These are phyloP conservation scores for Panicum hallii DNA, from an alignment of 202 grass and related monocot genomes.

Conservation along the genomic window DNA sequence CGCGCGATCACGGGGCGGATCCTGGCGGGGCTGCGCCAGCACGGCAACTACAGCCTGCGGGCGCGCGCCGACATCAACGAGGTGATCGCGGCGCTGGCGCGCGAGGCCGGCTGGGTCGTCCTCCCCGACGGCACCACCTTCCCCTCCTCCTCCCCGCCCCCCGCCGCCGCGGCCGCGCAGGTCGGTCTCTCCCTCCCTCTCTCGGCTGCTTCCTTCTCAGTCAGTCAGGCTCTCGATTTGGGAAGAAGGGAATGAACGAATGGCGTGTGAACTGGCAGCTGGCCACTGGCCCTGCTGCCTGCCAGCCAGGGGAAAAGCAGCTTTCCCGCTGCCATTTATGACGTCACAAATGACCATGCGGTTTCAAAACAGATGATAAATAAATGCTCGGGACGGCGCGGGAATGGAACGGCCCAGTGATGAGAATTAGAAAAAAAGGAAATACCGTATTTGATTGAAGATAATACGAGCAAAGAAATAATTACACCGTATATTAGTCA, in stretches of 20 bases:
- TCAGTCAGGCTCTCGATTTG: not conserved
- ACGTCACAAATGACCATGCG: constrained; percentile 12
- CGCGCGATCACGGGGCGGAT: constrained; percentile 87
- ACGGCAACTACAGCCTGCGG: constrained; percentile 81
- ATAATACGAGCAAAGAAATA: not conserved
- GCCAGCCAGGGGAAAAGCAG: not conserved
- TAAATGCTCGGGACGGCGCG: not conserved
- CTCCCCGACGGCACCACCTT: constrained; percentile 96
- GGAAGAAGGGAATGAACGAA: not conserved
- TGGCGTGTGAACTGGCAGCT: not conserved
- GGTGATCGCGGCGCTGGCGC: constrained; percentile 81
- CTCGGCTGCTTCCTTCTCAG: not conserved
- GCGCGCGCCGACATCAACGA: constrained; percentile 91
- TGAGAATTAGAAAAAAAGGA: no score
- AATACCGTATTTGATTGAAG: not conserved
- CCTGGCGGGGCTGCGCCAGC: constrained; percentile 74
- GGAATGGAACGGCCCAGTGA: not conserved
- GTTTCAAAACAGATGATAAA: not conserved
- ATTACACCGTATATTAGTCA: not conserved
- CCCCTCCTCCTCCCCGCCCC: constrained; percentile 66
- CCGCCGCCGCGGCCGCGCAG: not conserved
- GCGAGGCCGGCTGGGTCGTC: constrained; percentile 86
- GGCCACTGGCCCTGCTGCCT: not conserved
- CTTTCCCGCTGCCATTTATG: constrained; percentile 18
- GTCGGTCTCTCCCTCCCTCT: not conserved